These are phyloP conservation scores for Aphanomyces euteiches DNA, from an alignment of 352 stramenopile species.

Conservation along the genomic window DNA sequence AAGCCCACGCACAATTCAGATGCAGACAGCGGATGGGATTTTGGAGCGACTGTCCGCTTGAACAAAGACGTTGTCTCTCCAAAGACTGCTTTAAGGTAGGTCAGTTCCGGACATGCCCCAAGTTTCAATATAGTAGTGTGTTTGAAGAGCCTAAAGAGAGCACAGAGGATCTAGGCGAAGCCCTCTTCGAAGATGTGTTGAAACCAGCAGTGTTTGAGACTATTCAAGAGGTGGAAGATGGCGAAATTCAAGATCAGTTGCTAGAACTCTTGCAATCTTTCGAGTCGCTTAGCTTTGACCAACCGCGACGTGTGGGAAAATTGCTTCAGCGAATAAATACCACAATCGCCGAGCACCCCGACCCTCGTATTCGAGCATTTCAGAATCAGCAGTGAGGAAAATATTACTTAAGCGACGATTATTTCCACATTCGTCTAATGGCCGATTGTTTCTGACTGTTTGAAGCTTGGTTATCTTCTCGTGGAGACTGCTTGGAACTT, in stretches of 20 bases:
- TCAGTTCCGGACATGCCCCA: neutral
- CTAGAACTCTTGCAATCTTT: constrained; percentile 78
- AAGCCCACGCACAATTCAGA: constrained; percentile 1
- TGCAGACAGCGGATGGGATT: constrained; percentile 23
- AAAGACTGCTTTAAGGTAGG: constrained; percentile 1
- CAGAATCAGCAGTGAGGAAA: constrained; percentile 6
- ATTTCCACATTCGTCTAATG: constrained; percentile 9
- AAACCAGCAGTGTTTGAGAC: constrained; percentile 74
- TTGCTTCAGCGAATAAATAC: constrained; percentile 49
- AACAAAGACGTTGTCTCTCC: constrained; percentile 27
- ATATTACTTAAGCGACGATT: neutral
- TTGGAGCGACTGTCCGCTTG: constrained; percentile 25
- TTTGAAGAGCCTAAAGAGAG: neutral
- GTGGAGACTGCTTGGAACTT: neutral
- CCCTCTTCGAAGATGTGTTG: constrained; percentile 60
- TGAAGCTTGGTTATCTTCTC: constrained; percentile 12
- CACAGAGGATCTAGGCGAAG: constrained; percentile 39
- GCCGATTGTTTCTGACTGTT: neutral
- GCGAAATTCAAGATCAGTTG: constrained; percentile 61
- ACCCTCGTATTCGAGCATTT: constrained; percentile 20
- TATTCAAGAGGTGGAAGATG: constrained; percentile 38
- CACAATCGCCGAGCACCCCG: neutral
- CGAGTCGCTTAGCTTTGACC: constrained; percentile 64
- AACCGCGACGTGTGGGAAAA: constrained; percentile 50
- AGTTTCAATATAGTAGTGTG: neutral